Percentiles rank a stretch among this genome's conserved stretches.
phyloP scores from a whole-genome alignment of 176 grass and related monocot genomes.

The Chrysopogon serrulatus region DNA sequence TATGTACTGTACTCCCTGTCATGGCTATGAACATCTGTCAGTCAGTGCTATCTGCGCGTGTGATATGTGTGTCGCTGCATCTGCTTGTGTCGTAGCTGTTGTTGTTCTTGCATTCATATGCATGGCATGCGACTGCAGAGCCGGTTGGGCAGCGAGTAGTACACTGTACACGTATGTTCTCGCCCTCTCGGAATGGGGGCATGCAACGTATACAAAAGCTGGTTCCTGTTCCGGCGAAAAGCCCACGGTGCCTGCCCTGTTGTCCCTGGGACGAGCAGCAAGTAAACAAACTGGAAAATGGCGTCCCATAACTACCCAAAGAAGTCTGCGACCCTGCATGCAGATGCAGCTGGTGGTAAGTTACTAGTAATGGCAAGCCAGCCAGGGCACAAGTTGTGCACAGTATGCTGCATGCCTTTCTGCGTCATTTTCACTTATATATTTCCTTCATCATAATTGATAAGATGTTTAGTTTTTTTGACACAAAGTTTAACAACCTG shows the following conservation, averaged over 20 bases:
- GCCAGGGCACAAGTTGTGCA: neutral
- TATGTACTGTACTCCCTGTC: too few species aligned
- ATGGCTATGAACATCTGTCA: too few species aligned
- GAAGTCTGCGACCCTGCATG: neutral
- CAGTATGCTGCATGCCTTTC: neutral
- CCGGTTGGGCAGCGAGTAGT: neutral
- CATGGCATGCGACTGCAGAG: neutral
- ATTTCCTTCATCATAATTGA: too few species aligned
- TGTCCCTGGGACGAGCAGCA: conserved; percentile 38
- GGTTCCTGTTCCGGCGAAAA: neutral
- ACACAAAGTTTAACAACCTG: too few species aligned
- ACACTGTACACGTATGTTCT: neutral
- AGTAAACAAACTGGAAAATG: conserved; percentile 28
- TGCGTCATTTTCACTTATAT: neutral
- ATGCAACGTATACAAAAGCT: conserved; percentile 34
- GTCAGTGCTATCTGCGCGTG: neutral
- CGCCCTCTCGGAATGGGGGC: conserved; percentile 22
- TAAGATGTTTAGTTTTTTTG: too few species aligned
- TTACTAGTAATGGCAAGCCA: neutral
- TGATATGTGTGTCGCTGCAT: neutral
- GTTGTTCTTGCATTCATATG: conserved; percentile 44
- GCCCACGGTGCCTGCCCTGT: neutral
- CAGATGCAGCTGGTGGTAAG: neutral
- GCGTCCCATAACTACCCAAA: conserved; percentile 26
- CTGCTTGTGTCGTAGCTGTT: conserved; percentile 31